These are phyloP conservation scores for Pinguiococcus pyrenoidosus DNA, from an alignment of 108 stramenopile species.

Conservation along the genomic window DNA sequence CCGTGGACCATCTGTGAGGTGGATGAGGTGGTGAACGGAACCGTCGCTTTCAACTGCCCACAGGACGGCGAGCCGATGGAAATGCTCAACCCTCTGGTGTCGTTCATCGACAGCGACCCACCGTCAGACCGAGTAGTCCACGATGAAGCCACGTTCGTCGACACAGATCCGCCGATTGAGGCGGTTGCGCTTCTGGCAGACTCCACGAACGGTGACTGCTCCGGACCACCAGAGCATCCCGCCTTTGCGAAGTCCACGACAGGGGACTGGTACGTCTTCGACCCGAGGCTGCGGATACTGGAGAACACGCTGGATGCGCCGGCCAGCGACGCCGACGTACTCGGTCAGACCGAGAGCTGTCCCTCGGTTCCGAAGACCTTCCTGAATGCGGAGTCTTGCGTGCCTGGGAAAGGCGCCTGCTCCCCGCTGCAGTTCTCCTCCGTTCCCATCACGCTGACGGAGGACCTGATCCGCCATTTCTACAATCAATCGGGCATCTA, in stretches of 20 bases:
- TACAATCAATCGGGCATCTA: neutral
- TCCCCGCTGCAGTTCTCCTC: neutral
- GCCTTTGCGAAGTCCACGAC: neutral
- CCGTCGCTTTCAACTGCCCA: neutral
- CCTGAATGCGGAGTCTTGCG: neutral
- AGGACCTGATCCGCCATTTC: neutral
- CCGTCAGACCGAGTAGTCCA: neutral
- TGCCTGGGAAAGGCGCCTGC: neutral
- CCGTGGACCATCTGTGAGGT: neutral
- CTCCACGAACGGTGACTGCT: neutral
- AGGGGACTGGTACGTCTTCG: constrained; percentile 3
- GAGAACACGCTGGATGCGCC: neutral
- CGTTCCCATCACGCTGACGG: neutral
- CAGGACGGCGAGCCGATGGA: neutral
- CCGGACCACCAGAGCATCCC: neutral
- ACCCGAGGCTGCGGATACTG: neutral
- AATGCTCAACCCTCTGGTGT: neutral
- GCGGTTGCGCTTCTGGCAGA: constrained; percentile 1
- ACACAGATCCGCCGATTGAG: too few species aligned
- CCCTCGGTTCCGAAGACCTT: neutral
- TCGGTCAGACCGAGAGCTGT: neutral
- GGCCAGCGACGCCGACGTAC: neutral
- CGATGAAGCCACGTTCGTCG: too few species aligned
- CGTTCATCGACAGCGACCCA: neutral
- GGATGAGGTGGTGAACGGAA: neutral